Base-by-base conservation (phyloP, 2,329 filamentous ascomycete genomes). In the Myriosclerotinia curreyana region DNA sequence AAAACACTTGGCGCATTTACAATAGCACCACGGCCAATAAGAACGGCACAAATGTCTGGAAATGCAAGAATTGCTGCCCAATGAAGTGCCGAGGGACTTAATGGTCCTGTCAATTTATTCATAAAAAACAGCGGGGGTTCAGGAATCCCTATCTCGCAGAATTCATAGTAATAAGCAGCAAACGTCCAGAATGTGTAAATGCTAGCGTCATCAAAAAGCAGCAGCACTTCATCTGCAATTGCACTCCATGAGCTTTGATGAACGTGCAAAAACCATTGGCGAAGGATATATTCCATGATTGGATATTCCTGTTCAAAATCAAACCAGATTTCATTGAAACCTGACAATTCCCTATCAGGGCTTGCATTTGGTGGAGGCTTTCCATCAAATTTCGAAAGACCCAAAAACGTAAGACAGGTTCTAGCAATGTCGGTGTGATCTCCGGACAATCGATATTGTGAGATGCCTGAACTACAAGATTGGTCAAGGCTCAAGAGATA, bases 401-500 rank as follows among this genome's bases (percentile, higher is more conserved):
- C 34, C 0, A 66, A 25, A 20, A 64, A 60, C 2, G 6, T 14
- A 7, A 55, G n/a, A n/a, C 61, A 66, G 0, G 31, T n/a, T 55
- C 34, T 40, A 2, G 25, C 9, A 49, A 66, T 40, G 3, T 65
- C 34, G 0, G 49, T 9, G 6, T 64, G 38, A 42, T 60, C 54
- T 1, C 14, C 62, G 15, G 53, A 64, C 8, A 66, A 11, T 52
- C 42, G 44, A 17, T 66, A 67, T 12, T 66, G 51, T 40, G 9
- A 28, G 17, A 60, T 25, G 8, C 7, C 6, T 9, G 64, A 50
- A 9, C 28, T 52, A 2, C 28, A 56, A 11, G 42, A n/a, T 14
- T 34, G 40, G 28, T 68, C 54, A 44, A 63, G 44, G 5, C 38
- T 31, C 4, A 42, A 2, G 46, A 73, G 64, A 38, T 69, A 73